A percentile compares a stretch with the other conserved stretches of the same genome.
phyloP scores from a whole-genome alignment of 352 stramenopile genomes.

The Aphanomyces euteiches region DNA sequence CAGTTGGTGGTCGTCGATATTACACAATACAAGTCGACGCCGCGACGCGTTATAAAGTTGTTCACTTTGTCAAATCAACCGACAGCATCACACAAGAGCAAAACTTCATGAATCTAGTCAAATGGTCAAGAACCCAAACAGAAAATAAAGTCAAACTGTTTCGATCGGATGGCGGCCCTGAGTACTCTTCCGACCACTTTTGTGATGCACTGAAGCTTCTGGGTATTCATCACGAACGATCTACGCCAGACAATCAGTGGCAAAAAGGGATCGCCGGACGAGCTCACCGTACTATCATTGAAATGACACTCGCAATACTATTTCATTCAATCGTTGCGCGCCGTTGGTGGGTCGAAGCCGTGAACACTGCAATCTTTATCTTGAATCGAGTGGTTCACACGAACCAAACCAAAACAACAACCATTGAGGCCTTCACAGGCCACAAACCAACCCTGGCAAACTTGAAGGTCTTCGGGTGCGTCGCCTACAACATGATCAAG shows the following conservation, averaged over 20 bases:
- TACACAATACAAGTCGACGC: constrained; percentile 17
- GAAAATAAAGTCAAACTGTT: constrained; percentile 31
- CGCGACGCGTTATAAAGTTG: constrained; percentile 7
- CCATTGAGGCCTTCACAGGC: constrained; percentile 34
- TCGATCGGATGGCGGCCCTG: constrained; percentile 36
- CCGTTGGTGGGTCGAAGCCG: constrained; percentile 36
- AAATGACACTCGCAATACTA: constrained; percentile 34
- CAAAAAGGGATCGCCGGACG: constrained; percentile 38
- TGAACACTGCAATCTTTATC: constrained; percentile 36
- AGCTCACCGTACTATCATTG: constrained; percentile 35
- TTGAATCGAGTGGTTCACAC: constrained; percentile 32
- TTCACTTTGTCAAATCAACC: constrained; percentile 20
- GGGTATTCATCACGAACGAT: constrained; percentile 35
- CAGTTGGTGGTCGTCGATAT: constrained; percentile 3
- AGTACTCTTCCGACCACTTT: constrained; percentile 35
- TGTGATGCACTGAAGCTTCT: not conserved
- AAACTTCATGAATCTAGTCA: constrained; percentile 2
- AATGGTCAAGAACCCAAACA: constrained; percentile 30
- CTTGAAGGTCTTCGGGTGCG: constrained; percentile 35
- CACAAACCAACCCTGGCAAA: constrained; percentile 28
- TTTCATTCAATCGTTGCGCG: constrained; percentile 30
- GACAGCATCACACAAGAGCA: constrained; percentile 3
- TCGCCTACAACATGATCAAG: constrained; percentile 35
- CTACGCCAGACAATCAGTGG: constrained; percentile 35
- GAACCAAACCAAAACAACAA: not conserved